Evolutionary conservation across 148 eudicot genomes (phyloP).

Genomic region (Arbutus unedo): DNA sequence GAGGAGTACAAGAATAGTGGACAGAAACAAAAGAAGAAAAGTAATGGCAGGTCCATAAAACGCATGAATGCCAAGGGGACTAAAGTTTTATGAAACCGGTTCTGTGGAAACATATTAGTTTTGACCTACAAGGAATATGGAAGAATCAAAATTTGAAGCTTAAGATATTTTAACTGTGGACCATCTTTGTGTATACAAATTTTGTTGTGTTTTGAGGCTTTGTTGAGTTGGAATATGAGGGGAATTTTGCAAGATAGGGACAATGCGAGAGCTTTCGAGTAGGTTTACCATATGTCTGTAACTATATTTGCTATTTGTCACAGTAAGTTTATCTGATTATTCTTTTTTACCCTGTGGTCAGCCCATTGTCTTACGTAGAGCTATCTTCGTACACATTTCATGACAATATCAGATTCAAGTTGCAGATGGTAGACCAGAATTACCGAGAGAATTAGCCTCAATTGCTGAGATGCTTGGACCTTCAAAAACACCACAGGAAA

Average conservation of each 20-base stretch:
- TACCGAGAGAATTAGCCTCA: neutral
- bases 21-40: slow-evolving; percentile 37
- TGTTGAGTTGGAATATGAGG: slow-evolving; percentile 4
- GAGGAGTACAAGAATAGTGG: slow-evolving; percentile 43
- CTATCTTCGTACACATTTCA: neutral
- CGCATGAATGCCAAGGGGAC: neutral
- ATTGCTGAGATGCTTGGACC: neutral
- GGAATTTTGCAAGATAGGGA: neutral
- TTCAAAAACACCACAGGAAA: neutral
- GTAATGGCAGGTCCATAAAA: slow-evolving; percentile 15
- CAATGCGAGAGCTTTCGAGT: neutral
- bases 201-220: neutral
- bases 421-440: neutral
- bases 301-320: neutral
- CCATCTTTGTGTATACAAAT: neutral
- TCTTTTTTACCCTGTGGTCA: neutral
- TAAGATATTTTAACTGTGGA: neutral
- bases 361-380: neutral
- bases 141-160: neutral
- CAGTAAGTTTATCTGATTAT: neutral
- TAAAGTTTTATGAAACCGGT: neutral
- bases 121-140: neutral
- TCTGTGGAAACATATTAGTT: neutral
- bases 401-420: neutral
- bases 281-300: neutral